Conservation (phyloP, 805 yeast genomes). For the Yamadazyma paraphyllophila region DNA sequence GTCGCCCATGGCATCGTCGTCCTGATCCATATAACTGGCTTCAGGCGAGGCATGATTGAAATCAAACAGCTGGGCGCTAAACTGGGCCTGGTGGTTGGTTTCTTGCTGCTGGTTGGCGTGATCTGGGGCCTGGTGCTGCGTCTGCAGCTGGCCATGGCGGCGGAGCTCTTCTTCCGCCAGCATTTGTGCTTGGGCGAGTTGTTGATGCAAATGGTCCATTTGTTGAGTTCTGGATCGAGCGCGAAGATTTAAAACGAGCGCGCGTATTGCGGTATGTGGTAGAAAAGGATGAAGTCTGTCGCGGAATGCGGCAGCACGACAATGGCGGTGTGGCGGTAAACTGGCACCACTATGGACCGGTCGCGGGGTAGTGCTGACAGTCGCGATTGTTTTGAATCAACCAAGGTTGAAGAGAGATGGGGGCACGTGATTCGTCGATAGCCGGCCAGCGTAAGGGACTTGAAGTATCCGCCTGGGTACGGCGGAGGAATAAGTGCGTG, state of each 20-base stretch:
- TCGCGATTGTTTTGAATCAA: too few species aligned
- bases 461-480: too few species aligned
- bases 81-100: not conserved
- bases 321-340: too few species aligned
- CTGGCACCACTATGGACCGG: too few species aligned
- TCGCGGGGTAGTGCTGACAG: too few species aligned
- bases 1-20: constrained; percentile 12
- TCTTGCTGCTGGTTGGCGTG: not conserved
- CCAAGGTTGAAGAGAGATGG: too few species aligned
- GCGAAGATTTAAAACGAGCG: not conserved
- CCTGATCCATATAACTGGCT: constrained; percentile 41
- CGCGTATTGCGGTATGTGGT: not conserved
- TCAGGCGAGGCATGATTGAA: constrained; percentile 14
- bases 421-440: too few species aligned
- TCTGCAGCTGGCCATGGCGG: not conserved
- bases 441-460: too few species aligned
- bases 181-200: constrained; percentile 14
- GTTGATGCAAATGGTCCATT: constrained; percentile 15
- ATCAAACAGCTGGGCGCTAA: not conserved
- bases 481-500: too few species aligned
- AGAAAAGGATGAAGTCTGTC: not conserved
- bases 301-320: not conserved
- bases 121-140: not conserved
- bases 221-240: not conserved
- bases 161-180: constrained; percentile 12